A percentile compares a stretch with the other conserved stretches of the same genome.
Evolutionary conservation across 148 eudicot species (phyloP).

Genomic region (Rhododendron ovatum): DNA sequence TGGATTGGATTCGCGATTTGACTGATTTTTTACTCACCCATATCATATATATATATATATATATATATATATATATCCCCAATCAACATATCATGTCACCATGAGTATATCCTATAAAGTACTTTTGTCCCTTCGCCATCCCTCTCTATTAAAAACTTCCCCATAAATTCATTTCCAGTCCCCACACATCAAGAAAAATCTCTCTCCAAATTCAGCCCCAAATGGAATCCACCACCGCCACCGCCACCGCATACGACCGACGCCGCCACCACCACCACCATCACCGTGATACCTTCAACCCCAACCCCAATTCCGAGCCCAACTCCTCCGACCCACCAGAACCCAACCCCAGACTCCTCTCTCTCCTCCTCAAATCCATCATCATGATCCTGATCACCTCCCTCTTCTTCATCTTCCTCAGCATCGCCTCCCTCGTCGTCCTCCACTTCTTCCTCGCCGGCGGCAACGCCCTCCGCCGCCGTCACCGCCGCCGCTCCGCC

Average conservation of each 20-base stretch:
- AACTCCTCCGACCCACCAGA: not conserved
- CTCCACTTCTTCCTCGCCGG: slow-evolving; percentile 36
- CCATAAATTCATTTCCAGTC: not conserved
- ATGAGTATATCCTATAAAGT: not conserved
- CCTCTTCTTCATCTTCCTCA: slow-evolving; percentile 46
- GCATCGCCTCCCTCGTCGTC: slow-evolving; percentile 33
- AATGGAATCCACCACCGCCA: not conserved
- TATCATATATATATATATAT: too few species aligned
- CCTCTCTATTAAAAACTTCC: not conserved
- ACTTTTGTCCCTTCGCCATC: not conserved
- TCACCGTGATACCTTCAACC: not conserved
- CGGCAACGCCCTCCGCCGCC: slow-evolving; percentile 6
- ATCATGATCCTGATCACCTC: slow-evolving; percentile 25
- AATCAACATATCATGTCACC: not conserved
- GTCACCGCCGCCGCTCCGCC: slow-evolving; percentile 8
- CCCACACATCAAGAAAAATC: not conserved
- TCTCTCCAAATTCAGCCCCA: not conserved
- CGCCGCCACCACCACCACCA: not conserved
- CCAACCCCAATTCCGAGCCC: not conserved
- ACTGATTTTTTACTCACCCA: too few species aligned
- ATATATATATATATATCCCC: too few species aligned
- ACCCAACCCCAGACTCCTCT: slow-evolving; percentile 16
- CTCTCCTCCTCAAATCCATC: slow-evolving; percentile 32
- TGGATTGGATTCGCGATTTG: too few species aligned
- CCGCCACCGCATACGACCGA: not conserved